Evolutionary conservation across 768 basidiomycete genomes (phyloP), one percentile per base, ranked within the genome.

Genomic region (Boletus fagicola): DNA sequence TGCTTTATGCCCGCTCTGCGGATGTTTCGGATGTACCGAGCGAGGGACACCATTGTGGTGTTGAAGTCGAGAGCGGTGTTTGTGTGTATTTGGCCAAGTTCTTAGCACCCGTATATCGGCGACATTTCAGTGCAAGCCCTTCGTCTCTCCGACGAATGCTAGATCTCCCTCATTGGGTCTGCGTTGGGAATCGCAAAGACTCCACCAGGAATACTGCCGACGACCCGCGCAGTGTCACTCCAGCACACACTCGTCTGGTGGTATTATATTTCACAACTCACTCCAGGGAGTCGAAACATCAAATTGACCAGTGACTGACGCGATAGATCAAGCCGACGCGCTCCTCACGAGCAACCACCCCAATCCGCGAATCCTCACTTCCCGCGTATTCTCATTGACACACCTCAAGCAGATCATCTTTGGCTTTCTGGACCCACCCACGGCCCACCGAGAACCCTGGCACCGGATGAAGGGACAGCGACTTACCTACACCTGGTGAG

Each of bases 1-100:
- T 93, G 88, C 62, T 82, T 80, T 46, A 92, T 68, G 18, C 94
- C 94, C 20, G 84, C 87, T 47, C 85, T 82, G 54, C 83, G 85
- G 44, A 92, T 79, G 65, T 79, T 88, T 61, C 91, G 86, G 64
- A 95, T 73, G 36, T 89, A 92, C 63, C 93, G 84, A 43, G 76
- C 73, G 53, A 94, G 70, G 44, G 90, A 92, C 63, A 88, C 83
- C 86, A 87, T 90, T 71, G 24, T 45, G 51, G 47, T 44, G 60
- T 48, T 26, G 18, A 26, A 42, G 53, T 51, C 51, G 43, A 53
- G 54, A 42, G 40, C 5, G 9, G 1, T 67, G 3, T 72, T 72
- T 70, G 59, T 35, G 9, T 16, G 0, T 72, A 8, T 70, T 72
- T 72, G 61, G 47, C 16, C 54, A 54, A 59, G 31, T 2, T 15